phyloP scores from a whole-genome alignment of 2,329 filamentous ascomycete species.

The Fusarium nurragi region DNA sequence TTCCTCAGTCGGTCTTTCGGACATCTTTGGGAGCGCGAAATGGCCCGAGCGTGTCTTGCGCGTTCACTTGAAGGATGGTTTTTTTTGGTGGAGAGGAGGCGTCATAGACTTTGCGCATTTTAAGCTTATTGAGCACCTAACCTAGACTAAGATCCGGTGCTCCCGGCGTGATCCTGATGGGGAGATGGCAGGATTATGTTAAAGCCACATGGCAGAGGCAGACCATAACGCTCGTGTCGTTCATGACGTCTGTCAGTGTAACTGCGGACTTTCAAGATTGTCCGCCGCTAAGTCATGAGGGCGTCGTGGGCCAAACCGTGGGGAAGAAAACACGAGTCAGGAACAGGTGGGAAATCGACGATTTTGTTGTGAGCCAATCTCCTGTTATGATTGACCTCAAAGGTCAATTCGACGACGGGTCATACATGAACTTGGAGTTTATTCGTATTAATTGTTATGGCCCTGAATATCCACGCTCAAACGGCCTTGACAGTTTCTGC shows the following conservation, averaged over 20 bases:
- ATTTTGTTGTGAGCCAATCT: too few relatives aligned
- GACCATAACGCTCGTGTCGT: not conserved
- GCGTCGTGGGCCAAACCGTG: not conserved
- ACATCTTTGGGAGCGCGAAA: slow-evolving; percentile 21
- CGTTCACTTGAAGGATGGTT: not conserved
- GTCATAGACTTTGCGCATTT: slow-evolving; percentile 24
- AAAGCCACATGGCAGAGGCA: not conserved
- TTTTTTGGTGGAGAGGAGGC: slow-evolving; percentile 5
- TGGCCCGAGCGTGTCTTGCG: not conserved
- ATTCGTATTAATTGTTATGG: not conserved
- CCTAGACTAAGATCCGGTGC: not conserved
- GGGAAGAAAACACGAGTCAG: too few relatives aligned
- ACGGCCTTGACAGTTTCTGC: too few relatives aligned
- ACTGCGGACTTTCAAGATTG: slow-evolving; percentile 6
- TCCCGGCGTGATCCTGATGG: not conserved
- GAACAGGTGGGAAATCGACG: too few relatives aligned
- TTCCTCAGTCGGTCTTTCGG: slow-evolving; percentile 30
- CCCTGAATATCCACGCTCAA: not conserved
- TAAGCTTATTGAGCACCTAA: slow-evolving; percentile 16
- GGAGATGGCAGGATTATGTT: not conserved
- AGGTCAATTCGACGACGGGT: not conserved
- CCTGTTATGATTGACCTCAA: too few relatives aligned
- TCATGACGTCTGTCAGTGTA: slow-evolving; percentile 1
- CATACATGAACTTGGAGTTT: not conserved
- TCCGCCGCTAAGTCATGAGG: not conserved